Conservation (phyloP, 1,139 yeast species). For the Diutina scorzettiae region DNA sequence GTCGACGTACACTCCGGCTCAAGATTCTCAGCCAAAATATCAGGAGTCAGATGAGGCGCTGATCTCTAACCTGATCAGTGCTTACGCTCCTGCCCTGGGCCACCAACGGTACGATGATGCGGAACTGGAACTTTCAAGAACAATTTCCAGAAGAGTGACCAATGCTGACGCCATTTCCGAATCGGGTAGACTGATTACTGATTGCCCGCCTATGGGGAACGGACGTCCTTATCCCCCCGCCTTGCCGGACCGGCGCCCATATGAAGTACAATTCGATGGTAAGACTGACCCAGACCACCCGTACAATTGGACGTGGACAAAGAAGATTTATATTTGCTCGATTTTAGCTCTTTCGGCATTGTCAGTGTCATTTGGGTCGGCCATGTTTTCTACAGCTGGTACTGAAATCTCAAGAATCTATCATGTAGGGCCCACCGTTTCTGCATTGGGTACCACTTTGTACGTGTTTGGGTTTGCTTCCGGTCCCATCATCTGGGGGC, state of each 20-base stretch:
- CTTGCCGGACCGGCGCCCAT: slow-evolving; percentile 37
- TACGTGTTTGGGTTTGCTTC: slow-evolving; percentile 75
- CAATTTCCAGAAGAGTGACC: slow-evolving; percentile 14
- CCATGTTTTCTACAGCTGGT: slow-evolving; percentile 47
- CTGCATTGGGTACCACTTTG: slow-evolving; percentile 54
- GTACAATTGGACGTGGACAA: slow-evolving; percentile 41
- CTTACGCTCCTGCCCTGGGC: neutral
- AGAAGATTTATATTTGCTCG: slow-evolving; percentile 27
- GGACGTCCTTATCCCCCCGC: slow-evolving; percentile 41
- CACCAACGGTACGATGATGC: neutral
- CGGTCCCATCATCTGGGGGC: slow-evolving; percentile 77
- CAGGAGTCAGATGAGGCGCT: neutral
- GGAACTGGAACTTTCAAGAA: slow-evolving; percentile 7
- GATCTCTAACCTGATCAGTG: neutral
- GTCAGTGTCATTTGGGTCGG: slow-evolving; percentile 48
- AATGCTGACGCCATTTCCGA: slow-evolving; percentile 16
- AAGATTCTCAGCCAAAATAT: neutral
- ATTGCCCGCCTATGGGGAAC: slow-evolving; percentile 42
- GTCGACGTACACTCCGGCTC: neutral
- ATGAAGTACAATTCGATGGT: slow-evolving; percentile 49
- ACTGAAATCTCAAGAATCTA: slow-evolving; percentile 27
- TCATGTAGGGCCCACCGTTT: slow-evolving; percentile 43
- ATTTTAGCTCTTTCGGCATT: slow-evolving; percentile 13
- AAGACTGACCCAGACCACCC: slow-evolving; percentile 52
- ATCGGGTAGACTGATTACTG: slow-evolving; percentile 10